Percentiles rank a stretch among this genome's conserved stretches.
Evolutionary conservation across 192 early-diverging fungal genomes (phyloP).

Genomic region (Linnemannia elongata): DNA sequence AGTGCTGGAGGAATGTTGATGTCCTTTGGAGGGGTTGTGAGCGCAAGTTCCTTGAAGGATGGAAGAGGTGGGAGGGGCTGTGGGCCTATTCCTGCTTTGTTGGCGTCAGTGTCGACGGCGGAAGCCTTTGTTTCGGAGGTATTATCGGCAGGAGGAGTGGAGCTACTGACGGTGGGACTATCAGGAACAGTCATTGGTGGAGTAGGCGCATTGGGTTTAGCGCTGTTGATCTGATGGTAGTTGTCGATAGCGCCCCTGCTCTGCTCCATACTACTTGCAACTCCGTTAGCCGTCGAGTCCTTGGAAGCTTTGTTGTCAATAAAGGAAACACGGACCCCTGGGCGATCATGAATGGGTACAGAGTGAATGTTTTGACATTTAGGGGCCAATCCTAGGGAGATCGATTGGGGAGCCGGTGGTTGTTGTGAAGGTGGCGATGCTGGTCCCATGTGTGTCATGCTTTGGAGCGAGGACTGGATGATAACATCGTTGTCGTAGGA

Average conservation of each 20-base stretch:
- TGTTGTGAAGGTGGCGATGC: conserved; percentile 27
- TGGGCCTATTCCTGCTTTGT: conserved; percentile 3
- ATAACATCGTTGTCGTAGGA: conserved; percentile 44
- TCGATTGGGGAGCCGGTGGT: conserved; percentile 21
- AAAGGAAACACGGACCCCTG: conserved; percentile 32
- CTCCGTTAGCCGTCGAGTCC: not conserved
- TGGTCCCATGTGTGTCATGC: conserved; percentile 29
- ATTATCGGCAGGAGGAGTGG: not conserved
- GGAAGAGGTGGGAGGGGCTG: conserved; percentile 47
- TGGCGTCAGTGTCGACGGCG: not conserved
- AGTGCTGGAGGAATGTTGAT: conserved; percentile 13
- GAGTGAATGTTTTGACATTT: conserved; percentile 25
- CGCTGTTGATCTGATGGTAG: not conserved
- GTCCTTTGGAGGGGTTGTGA: conserved; percentile 43
- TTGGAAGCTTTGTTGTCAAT: conserved; percentile 13
- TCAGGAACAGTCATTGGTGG: conserved; percentile 20
- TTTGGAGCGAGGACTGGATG: conserved; percentile 44
- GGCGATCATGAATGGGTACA: conserved; percentile 25
- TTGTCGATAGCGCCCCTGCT: conserved; percentile 5
- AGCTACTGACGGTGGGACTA: conserved; percentile 31
- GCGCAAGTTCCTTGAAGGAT: conserved; percentile 41
- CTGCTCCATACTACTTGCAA: not conserved
- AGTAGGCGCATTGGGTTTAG: conserved; percentile 8
- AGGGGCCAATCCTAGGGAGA: conserved; percentile 24
- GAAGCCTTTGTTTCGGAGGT: not conserved